Conservation (phyloP, 208 protist species). For the Trypanosoma lewisi region DNA sequence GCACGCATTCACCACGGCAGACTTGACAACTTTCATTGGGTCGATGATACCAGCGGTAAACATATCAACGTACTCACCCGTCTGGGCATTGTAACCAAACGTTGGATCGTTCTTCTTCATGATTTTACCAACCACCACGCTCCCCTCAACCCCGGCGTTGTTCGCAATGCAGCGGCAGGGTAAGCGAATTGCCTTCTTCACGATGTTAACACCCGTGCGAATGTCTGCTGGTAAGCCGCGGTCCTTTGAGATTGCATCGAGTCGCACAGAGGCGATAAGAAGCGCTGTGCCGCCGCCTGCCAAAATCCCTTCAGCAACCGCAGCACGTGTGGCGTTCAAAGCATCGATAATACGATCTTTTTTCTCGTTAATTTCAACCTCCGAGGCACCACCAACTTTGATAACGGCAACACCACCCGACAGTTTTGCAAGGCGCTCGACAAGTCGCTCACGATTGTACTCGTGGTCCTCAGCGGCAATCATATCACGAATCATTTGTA, state of each 20-base stretch:
- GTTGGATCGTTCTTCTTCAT: conserved; percentile 74
- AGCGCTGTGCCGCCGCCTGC: conserved; percentile 97
- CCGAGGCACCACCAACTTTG: conserved; percentile 97
- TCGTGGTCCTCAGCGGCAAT: conserved; percentile 90
- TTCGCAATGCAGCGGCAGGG: conserved; percentile 93
- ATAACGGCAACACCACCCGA: conserved; percentile 94
- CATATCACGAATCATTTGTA: conserved; percentile 96
- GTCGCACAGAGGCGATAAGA: conserved; percentile 85
- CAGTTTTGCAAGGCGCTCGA: conserved; percentile 93
- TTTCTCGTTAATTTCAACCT: conserved; percentile 99
- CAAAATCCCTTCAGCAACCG: conserved; percentile 98
- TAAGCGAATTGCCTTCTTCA: conserved; percentile 71
- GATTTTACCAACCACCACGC: conserved; percentile 97
- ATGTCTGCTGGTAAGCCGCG: conserved; percentile 59
- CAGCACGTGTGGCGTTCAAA: conserved; percentile 98
- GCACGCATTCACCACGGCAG: conserved; percentile 96
- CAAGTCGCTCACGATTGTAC: conserved; percentile 98
- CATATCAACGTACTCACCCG: conserved; percentile 97
- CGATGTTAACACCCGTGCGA: conserved; percentile 84
- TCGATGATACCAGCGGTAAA: conserved; percentile 99
- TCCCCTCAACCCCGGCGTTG: conserved; percentile 98
- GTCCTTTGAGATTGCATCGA: conserved; percentile 86
- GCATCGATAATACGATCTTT: conserved; percentile 99
- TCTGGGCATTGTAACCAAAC: conserved; percentile 96
- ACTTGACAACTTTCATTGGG: conserved; percentile 99